phyloP scores from a whole-genome alignment of 192 early-diverging fungal species.

The Paraglomus brasilianum region DNA sequence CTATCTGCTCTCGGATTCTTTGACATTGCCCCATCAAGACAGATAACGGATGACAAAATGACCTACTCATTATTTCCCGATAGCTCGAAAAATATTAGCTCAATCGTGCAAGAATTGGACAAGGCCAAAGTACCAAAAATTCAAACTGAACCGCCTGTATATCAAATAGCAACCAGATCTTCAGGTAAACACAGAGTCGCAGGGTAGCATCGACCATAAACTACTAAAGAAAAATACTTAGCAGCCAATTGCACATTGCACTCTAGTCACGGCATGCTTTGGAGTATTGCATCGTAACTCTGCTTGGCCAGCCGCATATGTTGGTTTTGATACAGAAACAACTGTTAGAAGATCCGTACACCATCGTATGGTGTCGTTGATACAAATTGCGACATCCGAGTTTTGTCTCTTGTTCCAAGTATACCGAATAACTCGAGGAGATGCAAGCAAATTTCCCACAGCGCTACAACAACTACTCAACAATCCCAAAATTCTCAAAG shows the following conservation, averaged over 20 bases:
- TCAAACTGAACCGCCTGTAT: constrained; percentile 4
- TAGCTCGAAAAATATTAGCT: too few relatives aligned
- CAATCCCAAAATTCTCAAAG: constrained; percentile 34
- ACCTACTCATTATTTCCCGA: too few relatives aligned
- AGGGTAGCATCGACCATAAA: neutral
- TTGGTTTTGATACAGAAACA: constrained; percentile 49
- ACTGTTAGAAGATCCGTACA: constrained; percentile 23
- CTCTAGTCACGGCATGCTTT: constrained; percentile 17
- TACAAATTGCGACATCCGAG: constrained; percentile 44
- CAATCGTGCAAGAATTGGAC: neutral
- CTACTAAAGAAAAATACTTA: too few relatives aligned
- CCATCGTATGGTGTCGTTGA: constrained; percentile 30
- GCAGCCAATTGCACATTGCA: too few relatives aligned
- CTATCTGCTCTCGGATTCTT: too few relatives aligned
- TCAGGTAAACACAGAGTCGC: neutral
- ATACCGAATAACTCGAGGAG: constrained; percentile 33
- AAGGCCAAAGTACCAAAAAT: neutral
- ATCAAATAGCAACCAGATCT: neutral
- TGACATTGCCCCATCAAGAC: too few relatives aligned
- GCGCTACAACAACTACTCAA: constrained; percentile 36
- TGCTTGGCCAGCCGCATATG: constrained; percentile 26
- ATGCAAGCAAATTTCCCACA: constrained; percentile 31
- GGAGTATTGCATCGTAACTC: neutral
- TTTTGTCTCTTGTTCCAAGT: constrained; percentile 46
- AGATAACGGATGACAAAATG: too few relatives aligned